Conservation (phyloP, 1,284 basidiomycete genomes). For the Puccinia horiana region DNA sequence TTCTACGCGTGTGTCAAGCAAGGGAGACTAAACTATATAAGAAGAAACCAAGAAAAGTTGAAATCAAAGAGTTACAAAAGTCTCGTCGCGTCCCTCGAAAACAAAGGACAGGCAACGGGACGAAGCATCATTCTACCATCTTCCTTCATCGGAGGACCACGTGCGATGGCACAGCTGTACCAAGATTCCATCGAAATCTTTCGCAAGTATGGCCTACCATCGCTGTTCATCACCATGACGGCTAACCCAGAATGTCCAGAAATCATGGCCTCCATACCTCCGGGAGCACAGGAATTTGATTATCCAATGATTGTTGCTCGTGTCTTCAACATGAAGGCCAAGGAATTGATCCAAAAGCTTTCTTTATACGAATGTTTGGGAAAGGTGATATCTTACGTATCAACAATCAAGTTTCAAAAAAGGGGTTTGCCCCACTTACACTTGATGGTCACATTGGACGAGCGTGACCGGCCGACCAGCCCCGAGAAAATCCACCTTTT, state of each 20-base stretch:
- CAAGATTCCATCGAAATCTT: slow-evolving; percentile 60
- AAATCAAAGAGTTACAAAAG: slow-evolving; percentile 10
- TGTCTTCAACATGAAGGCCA: slow-evolving; percentile 1
- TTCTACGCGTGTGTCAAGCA: neutral
- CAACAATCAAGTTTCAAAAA: slow-evolving; percentile 39
- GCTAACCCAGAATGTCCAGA: slow-evolving; percentile 59
- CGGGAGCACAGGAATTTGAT: neutral
- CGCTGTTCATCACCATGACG: slow-evolving; percentile 61
- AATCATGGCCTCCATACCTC: neutral
- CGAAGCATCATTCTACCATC: slow-evolving; percentile 58
- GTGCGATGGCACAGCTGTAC: slow-evolving; percentile 59
- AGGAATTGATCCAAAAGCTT: neutral
- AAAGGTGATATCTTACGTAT: neutral
- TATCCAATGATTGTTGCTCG: neutral
- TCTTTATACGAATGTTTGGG: neutral
- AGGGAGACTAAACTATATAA: neutral
- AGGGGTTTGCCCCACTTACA: slow-evolving; percentile 18
- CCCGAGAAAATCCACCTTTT: neutral
- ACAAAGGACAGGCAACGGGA: slow-evolving; percentile 12
- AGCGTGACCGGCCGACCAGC: neutral
- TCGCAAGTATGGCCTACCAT: slow-evolving; percentile 55
- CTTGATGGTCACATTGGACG: neutral
- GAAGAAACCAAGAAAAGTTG: neutral
- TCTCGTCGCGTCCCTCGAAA: neutral
- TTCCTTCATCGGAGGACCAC: slow-evolving; percentile 58